phyloP scores from a whole-genome alignment of 257 asterid species.

The Forsythia suspensa region DNA sequence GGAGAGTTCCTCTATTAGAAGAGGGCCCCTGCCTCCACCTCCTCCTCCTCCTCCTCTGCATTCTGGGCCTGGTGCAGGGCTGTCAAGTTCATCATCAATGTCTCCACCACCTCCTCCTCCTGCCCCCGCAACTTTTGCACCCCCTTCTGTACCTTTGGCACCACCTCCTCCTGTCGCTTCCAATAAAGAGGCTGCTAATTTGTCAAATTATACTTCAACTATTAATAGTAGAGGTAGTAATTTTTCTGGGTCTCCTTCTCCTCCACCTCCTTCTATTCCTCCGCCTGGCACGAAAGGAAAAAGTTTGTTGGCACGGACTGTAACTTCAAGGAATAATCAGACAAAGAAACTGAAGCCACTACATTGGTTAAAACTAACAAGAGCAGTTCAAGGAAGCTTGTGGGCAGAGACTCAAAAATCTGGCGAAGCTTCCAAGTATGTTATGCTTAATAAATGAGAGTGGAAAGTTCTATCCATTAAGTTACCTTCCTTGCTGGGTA shows the following conservation, averaged over 20 bases:
- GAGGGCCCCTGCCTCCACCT: conserved; percentile 33
- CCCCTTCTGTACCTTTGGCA: conserved; percentile 47
- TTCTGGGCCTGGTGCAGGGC: conserved; percentile 30
- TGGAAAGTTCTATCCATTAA: not conserved
- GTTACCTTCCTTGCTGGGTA: conserved; percentile 6
- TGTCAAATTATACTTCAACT: conserved; percentile 26
- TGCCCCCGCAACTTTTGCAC: conserved; percentile 21
- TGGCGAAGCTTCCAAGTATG: conserved; percentile 79
- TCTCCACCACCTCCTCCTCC: conserved; percentile 46
- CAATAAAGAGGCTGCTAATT: conserved; percentile 27
- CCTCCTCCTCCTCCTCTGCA: conserved; percentile 40
- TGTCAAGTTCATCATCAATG: conserved; percentile 30
- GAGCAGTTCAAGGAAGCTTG: conserved; percentile 97
- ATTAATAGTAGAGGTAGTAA: conserved; percentile 22
- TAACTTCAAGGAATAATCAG: conserved; percentile 52
- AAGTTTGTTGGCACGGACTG: conserved; percentile 55
- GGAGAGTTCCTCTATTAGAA: conserved; percentile 26
- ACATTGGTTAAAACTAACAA: conserved; percentile 86
- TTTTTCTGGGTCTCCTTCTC: conserved; percentile 55
- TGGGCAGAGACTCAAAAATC: conserved; percentile 96
- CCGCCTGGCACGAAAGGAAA: conserved; percentile 64
- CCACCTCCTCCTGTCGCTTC: conserved; percentile 66
- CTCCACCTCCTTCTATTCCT: conserved; percentile 80
- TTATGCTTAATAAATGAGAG: conserved; percentile 24
- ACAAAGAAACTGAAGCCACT: conserved; percentile 83